phyloP scores from a whole-genome alignment of 1,284 basidiomycete species.

The Trichosporon ovoides region DNA sequence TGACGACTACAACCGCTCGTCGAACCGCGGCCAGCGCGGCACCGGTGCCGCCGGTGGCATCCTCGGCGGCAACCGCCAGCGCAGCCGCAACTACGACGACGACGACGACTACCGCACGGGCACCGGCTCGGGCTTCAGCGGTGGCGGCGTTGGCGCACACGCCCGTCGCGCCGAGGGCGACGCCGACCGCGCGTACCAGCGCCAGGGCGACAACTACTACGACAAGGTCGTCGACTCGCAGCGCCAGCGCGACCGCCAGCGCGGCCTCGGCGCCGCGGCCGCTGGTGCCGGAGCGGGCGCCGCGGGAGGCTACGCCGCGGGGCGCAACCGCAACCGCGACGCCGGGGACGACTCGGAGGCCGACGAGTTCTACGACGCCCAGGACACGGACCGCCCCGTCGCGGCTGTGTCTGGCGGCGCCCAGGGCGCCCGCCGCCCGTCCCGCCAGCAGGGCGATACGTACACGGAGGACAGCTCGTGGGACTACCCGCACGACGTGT shows the following conservation, averaged over 20 bases:
- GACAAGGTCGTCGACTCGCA: not conserved
- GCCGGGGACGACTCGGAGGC: not conserved
- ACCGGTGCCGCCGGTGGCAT: too few species aligned
- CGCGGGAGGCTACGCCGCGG: not conserved
- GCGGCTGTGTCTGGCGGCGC: not conserved
- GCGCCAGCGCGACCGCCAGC: not conserved
- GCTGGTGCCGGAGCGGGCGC: not conserved
- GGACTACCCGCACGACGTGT: slow-evolving; percentile 1
- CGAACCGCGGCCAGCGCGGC: not conserved
- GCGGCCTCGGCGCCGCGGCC: not conserved
- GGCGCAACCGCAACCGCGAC: not conserved
- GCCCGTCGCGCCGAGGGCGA: not conserved
- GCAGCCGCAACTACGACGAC: not conserved
- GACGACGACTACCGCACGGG: not conserved
- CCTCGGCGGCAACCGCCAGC: not conserved
- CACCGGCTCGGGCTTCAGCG: not conserved
- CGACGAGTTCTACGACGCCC: slow-evolving; percentile 3
- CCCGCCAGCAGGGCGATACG: not conserved
- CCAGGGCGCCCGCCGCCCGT: not conserved
- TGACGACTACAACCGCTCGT: not conserved
- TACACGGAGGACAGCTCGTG: not conserved
- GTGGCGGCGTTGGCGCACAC: not conserved
- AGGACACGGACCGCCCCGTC: not conserved
- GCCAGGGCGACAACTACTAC: not conserved
- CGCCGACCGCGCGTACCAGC: not conserved